These are phyloP conservation scores for Inonotus obliquus DNA, from an alignment of 1,284 basidiomycete genomes.

Conservation along the genomic window DNA sequence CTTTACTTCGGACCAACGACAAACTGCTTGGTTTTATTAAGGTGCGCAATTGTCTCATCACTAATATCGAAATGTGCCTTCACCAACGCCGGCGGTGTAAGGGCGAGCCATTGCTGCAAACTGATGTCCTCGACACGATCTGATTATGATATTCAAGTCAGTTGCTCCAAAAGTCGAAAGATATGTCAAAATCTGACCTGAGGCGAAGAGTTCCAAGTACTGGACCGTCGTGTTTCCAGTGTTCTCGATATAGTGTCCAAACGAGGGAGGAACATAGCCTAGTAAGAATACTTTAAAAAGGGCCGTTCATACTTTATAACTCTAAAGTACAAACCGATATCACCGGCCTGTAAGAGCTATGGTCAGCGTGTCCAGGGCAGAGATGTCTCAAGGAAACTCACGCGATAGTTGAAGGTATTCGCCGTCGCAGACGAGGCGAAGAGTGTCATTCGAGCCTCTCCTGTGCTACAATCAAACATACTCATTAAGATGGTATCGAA, in stretches of 20 bases:
- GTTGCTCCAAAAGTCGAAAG: not conserved
- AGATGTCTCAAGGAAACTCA: conserved; percentile 16
- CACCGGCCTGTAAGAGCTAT: conserved; percentile 40
- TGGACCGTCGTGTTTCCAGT: conserved; percentile 55
- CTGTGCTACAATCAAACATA: conserved; percentile 31
- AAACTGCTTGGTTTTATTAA: conserved; percentile 49
- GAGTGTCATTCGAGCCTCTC: conserved; percentile 41
- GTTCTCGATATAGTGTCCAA: conserved; percentile 68
- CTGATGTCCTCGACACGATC: conserved; percentile 61
- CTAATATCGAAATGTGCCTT: conserved; percentile 55
- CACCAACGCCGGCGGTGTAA: conserved; percentile 57
- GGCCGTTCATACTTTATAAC: not conserved
- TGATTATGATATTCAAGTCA: conserved; percentile 21
- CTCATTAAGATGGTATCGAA: not conserved
- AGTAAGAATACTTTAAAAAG: conserved; percentile 1
- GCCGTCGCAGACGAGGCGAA: conserved; percentile 36
- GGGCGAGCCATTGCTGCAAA: conserved; percentile 65
- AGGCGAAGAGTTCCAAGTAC: conserved; percentile 60
- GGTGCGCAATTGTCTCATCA: conserved; percentile 45
- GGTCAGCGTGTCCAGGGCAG: not conserved
- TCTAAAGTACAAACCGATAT: conserved; percentile 41
- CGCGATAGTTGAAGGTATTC: conserved; percentile 41
- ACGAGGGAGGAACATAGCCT: conserved; percentile 22
- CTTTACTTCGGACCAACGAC: conserved; percentile 36
- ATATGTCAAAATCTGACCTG: conserved; percentile 30